Evolutionary conservation across 2,329 filamentous ascomycete species (phyloP).

Genomic region (Ophiostoma sp.): DNA sequence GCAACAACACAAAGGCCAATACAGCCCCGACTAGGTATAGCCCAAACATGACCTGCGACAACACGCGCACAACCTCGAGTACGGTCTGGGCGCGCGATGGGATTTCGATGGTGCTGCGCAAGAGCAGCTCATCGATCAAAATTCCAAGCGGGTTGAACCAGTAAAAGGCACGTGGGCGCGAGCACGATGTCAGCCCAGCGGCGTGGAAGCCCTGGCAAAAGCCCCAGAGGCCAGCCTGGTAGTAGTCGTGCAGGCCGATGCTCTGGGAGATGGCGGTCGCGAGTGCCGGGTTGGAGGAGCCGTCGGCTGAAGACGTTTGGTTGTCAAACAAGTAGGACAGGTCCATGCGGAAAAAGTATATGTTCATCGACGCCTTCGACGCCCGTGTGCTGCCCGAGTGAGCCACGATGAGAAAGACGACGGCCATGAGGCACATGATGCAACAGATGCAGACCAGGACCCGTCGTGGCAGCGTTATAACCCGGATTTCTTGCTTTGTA

Average conservation of each 20-base stretch:
- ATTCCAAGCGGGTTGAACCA: constrained; percentile 91
- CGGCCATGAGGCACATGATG: constrained; percentile 65
- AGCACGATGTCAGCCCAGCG: constrained; percentile 70
- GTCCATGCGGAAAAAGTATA: constrained; percentile 81
- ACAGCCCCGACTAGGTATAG: constrained; percentile 70
- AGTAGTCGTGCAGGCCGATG: constrained; percentile 87
- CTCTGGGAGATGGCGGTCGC: constrained; percentile 85
- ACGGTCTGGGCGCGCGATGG: constrained; percentile 68
- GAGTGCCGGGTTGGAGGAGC: constrained; percentile 64
- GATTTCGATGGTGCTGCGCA: constrained; percentile 76
- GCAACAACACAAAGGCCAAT: constrained; percentile 66
- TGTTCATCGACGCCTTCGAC: constrained; percentile 56
- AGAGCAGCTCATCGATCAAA: constrained; percentile 69
- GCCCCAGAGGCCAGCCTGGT: constrained; percentile 85
- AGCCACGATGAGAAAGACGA: constrained; percentile 69
- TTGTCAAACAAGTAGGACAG: constrained; percentile 66
- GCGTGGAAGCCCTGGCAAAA: constrained; percentile 77
- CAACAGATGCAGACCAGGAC: constrained; percentile 60
- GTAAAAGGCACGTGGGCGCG: constrained; percentile 62
- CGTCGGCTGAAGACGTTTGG: constrained; percentile 41
- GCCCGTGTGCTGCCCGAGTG: constrained; percentile 64
- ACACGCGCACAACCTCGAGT: constrained; percentile 66
- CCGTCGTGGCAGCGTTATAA: constrained; percentile 36
- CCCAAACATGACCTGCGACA: constrained; percentile 81
- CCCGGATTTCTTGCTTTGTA: background rate